Evolutionary conservation across 176 grass and related monocot species (phyloP).

Genomic region (Cenchrus fungigraminus): DNA sequence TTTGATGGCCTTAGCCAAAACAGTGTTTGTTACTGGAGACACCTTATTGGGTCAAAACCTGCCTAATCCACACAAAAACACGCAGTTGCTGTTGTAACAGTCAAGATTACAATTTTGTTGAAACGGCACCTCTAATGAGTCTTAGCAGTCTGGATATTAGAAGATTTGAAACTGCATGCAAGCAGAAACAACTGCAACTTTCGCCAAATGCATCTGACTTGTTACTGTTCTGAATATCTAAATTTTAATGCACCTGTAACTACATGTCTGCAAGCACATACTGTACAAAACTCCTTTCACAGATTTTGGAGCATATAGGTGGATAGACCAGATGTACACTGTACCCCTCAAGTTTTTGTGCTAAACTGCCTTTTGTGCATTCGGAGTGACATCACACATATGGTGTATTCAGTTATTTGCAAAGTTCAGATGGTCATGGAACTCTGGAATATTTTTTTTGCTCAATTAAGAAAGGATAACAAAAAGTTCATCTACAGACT

Average conservation of each 20-base stretch:
- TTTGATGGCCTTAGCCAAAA: background rate
- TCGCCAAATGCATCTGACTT: background rate
- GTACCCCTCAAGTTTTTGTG: background rate
- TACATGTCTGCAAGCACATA: background rate
- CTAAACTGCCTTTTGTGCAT: background rate
- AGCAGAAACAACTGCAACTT: background rate
- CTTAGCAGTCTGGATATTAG: background rate
- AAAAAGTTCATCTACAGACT: background rate
- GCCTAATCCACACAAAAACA: background rate
- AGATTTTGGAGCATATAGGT: background rate
- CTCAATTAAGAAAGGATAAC: background rate
- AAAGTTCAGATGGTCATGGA: background rate
- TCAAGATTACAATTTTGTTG: background rate
- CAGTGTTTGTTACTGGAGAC: background rate
- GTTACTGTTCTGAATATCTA: background rate
- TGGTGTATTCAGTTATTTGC: background rate
- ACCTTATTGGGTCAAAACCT: background rate
- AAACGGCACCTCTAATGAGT: background rate
- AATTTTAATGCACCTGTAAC: background rate
- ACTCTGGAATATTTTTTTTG: background rate
- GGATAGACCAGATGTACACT: background rate
- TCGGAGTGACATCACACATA: background rate
- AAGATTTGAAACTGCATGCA: background rate
- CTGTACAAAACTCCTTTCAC: background rate
- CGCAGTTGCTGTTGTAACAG: background rate